These are phyloP conservation scores for Ophiosphaerella herpotricha DNA, from an alignment of 2,329 filamentous ascomycete species.

Conservation along the genomic window DNA sequence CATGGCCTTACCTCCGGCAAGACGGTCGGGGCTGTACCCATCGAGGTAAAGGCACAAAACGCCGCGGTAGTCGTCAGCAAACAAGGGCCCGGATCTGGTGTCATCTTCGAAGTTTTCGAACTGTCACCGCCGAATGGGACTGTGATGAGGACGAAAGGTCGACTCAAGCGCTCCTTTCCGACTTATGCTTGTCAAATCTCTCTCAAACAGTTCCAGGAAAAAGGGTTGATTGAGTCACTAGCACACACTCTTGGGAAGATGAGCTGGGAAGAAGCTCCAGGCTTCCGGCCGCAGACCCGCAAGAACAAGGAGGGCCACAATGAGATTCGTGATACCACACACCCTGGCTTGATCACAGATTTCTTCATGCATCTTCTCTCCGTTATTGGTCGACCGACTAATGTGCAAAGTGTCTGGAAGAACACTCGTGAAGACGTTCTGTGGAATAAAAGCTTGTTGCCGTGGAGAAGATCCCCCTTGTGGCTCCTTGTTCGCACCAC, in stretches of 20 bases:
- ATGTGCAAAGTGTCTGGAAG: conserved; percentile 49
- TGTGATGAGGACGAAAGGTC: conserved; percentile 35
- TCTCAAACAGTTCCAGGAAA: conserved; percentile 18
- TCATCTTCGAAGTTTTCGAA: conserved; percentile 52
- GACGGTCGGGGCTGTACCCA: too few relatives aligned
- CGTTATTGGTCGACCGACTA: conserved; percentile 36
- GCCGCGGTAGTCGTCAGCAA: too few relatives aligned
- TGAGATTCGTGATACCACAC: conserved; percentile 54
- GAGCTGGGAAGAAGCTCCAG: conserved; percentile 33
- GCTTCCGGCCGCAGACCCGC: conserved; percentile 32
- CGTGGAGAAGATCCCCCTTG: conserved; percentile 56
- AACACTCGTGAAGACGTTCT: conserved; percentile 58
- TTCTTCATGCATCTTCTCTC: conserved; percentile 48
- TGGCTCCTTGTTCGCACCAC: conserved; percentile 60
- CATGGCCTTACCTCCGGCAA: too few relatives aligned
- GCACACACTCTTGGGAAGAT: conserved; percentile 36
- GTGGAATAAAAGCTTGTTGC: conserved; percentile 42
- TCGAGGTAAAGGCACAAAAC: too few relatives aligned
- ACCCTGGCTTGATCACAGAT: conserved; percentile 58
- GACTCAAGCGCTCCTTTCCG: conserved; percentile 52
- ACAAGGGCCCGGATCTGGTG: neutral
- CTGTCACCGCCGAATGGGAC: conserved; percentile 44
- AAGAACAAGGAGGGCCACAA: conserved; percentile 45
- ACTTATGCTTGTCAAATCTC: conserved; percentile 42
- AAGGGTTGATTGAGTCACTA: conserved; percentile 23